Evolutionary conservation across 768 basidiomycete species (phyloP), one percentile per base, ranked within the genome.

Genomic region (Ramaria sp.): DNA sequence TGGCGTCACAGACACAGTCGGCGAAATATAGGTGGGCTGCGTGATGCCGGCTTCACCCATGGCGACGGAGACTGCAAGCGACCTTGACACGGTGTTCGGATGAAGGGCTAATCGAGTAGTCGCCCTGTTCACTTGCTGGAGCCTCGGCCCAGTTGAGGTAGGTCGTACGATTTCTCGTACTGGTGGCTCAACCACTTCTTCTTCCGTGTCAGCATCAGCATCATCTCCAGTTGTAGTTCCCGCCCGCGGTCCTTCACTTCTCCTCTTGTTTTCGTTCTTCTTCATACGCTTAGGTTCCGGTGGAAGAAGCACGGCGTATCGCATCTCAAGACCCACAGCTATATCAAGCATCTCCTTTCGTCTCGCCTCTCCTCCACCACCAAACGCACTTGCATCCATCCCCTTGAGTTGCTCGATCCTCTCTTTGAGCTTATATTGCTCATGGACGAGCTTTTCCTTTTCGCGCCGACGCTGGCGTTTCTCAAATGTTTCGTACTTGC

Each of bases 371-470:
- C 86, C 85, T 66, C 89, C 87, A 16, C 72, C 63, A 28, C 88
- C 76, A 66, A 89, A 90, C 2, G 83, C 81, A 52, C 76, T 67
- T 47, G 75, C 67, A 56, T 89, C 86, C 81, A 93, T 85, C 25
- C 72, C 74, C 53, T 75, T 77, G 54, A 93, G 74, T 62, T 92
- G 85, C 50, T 93, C 89, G 57, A 93, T 85, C 34, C 91, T 81
- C 63, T 91, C 85, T 66, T 86, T 85, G 62, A 95, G 79, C 64
- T 91, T 90, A 70, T 92, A 91, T 61, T 91, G 88, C 63, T 93
- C 90, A 60, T 91, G 85, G 67, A 87, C 85, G 52, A 94, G 77
- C 64, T 91, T 91, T 68, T 95, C 91, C 68, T 90, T 90, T 69
- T 94, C 91, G 52, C 90, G 80, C 32, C 88, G 70, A 3, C 90